phyloP scores from a whole-genome alignment of 2,329 filamentous ascomycete genomes.

The Drechslera avenae region DNA sequence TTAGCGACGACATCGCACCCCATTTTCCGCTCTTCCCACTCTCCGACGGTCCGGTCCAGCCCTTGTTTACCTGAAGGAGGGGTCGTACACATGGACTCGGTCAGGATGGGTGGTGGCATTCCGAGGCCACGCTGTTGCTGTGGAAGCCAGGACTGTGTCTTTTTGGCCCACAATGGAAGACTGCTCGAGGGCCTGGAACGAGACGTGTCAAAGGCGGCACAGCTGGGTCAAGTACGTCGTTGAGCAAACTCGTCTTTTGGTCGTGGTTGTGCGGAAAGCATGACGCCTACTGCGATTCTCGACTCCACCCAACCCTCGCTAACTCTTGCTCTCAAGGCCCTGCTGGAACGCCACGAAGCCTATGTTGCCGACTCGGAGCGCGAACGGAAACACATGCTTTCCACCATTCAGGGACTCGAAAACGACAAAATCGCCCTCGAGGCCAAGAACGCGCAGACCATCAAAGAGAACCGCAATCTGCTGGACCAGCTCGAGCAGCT shows the following conservation, averaged over 20 bases:
- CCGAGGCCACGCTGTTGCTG: constrained; percentile 72
- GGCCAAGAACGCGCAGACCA: constrained; percentile 73
- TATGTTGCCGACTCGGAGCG: constrained; percentile 92
- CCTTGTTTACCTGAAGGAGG: constrained; percentile 8
- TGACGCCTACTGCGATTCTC: no score
- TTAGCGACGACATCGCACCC: constrained; percentile 6
- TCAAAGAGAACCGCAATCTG: constrained; percentile 81
- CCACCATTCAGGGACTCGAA: constrained; percentile 77
- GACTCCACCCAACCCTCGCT: constrained; percentile 55
- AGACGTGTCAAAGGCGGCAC: constrained; percentile 83
- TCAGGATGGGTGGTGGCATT: constrained; percentile 35
- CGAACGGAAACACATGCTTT: constrained; percentile 74
- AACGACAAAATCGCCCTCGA: constrained; percentile 71
- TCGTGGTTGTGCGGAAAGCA: neutral
- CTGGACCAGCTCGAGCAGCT: constrained; percentile 83
- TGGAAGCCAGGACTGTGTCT: constrained; percentile 77
- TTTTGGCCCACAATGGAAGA: constrained; percentile 79
- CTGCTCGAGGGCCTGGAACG: constrained; percentile 81
- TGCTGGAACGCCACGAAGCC: constrained; percentile 88
- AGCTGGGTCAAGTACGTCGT: constrained; percentile 80
- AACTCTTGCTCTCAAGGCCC: constrained; percentile 76
- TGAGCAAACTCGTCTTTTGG: constrained; percentile 31
- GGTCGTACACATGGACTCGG: constrained; percentile 25
- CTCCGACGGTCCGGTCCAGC: neutral
- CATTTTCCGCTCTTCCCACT: constrained; percentile 4